Evolutionary conservation across 257 asterid genomes (phyloP).

Genomic region (Echium plantagineum): DNA sequence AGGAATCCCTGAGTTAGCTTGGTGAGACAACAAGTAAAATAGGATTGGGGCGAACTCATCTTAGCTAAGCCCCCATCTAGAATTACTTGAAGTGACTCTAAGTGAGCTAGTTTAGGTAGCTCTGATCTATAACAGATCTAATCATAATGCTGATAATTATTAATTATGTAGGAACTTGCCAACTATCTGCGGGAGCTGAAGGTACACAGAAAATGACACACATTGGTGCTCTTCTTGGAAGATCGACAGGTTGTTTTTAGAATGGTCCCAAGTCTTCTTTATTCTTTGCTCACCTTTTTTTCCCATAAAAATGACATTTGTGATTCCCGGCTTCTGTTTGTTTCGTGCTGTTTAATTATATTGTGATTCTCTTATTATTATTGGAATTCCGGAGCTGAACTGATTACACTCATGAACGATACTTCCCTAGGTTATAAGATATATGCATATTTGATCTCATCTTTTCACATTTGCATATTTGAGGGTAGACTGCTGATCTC

Average conservation of each 20-base stretch:
- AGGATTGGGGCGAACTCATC: too few species aligned
- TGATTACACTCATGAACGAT: too few species aligned
- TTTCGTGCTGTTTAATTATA: too few species aligned
- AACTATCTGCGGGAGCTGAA: constrained; percentile 43
- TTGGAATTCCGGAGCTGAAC: neutral
- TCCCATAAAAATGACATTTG: neutral
- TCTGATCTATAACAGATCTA: neutral
- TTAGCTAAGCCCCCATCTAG: too few species aligned
- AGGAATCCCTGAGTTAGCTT: too few species aligned
- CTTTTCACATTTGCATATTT: neutral
- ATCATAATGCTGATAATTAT: neutral
- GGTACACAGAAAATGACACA: constrained; percentile 27
- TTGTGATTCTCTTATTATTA: too few species aligned
- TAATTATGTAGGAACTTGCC: constrained; percentile 35
- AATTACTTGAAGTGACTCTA: too few species aligned
- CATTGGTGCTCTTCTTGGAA: too few species aligned
- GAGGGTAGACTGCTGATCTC: neutral
- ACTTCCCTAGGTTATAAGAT: neutral
- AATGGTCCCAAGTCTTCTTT: neutral
- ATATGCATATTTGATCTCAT: too few species aligned
- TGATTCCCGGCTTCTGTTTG: neutral
- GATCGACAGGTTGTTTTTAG: too few species aligned
- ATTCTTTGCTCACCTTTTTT: neutral
- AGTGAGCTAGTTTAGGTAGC: too few species aligned
- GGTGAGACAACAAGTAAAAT: too few species aligned